A percentile compares a stretch with the other conserved stretches of the same genome.
These are phyloP conservation scores for Phytopythium boreale DNA, from an alignment of 352 stramenopile species.

Conservation along the genomic window DNA sequence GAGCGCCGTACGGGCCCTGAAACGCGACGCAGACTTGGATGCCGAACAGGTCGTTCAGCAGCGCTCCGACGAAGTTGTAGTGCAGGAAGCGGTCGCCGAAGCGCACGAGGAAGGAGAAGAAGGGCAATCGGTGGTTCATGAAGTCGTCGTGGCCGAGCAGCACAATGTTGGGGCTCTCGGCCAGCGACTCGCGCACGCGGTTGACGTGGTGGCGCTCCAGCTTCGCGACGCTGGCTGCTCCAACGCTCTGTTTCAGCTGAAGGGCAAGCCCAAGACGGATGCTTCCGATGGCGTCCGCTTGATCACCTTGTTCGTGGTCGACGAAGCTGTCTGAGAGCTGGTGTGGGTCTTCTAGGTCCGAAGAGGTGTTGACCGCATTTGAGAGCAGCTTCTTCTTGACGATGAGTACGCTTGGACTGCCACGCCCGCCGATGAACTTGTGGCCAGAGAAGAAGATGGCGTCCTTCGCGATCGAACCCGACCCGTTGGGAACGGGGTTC, in stretches of 20 bases:
- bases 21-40: slow-evolving; percentile 59
- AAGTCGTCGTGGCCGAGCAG: slow-evolving; percentile 74
- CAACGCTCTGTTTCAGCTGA: slow-evolving; percentile 19
- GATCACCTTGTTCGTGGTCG: slow-evolving; percentile 93
- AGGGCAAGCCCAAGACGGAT: neutral
- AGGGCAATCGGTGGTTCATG: slow-evolving; percentile 67
- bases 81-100: slow-evolving; percentile 91
- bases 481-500: slow-evolving; percentile 75
- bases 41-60: slow-evolving; percentile 98
- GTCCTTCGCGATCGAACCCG: slow-evolving; percentile 78
- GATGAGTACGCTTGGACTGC: slow-evolving; percentile 92
- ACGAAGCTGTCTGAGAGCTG: slow-evolving; percentile 70
- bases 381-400: slow-evolving; percentile 89
- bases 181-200: slow-evolving; percentile 36
- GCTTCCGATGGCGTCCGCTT: slow-evolving; percentile 81
- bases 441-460: slow-evolving; percentile 95
- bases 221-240: slow-evolving; percentile 38
- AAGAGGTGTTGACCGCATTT: slow-evolving; percentile 54
- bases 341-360: slow-evolving; percentile 46
- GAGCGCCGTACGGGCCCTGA: slow-evolving; percentile 89
- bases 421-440: slow-evolving; percentile 95
- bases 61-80: slow-evolving; percentile 97
- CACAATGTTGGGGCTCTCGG: slow-evolving; percentile 64
- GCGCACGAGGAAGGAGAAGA: slow-evolving; percentile 95
- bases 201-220: slow-evolving; percentile 39